phyloP scores from a whole-genome alignment of 306 rosid genomes.

The Heteromeles arbutifolia region DNA sequence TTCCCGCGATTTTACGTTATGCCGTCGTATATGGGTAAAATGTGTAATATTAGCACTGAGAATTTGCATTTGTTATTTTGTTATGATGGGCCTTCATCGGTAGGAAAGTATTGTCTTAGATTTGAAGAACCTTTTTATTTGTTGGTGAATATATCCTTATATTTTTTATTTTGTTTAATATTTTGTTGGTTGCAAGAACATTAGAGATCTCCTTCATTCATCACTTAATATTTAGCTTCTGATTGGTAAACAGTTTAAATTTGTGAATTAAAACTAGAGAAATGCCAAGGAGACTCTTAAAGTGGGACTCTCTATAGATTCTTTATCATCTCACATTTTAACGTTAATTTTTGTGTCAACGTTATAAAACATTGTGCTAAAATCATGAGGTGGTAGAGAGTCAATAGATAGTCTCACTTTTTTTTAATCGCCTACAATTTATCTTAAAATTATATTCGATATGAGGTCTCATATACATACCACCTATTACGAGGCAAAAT shows the following conservation, averaged over 20 bases:
- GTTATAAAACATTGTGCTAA: too few species aligned
- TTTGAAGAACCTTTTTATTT: background rate
- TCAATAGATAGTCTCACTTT: too few species aligned
- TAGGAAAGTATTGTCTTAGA: background rate
- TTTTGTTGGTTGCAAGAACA: background rate
- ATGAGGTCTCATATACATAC: background rate
- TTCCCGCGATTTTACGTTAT: background rate
- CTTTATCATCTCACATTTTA: accelerated
- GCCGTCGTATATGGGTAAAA: background rate
- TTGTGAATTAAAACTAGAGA: background rate
- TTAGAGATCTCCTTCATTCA: background rate
- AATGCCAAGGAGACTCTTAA: too few species aligned
- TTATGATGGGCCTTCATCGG: background rate
- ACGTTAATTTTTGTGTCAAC: too few species aligned
- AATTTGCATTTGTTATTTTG: too few species aligned
- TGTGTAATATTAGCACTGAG: background rate
- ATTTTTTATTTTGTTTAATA: background rate
- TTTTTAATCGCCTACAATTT: too few species aligned
- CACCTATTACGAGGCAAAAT: too few species aligned
- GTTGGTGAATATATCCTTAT: constrained; percentile 2
- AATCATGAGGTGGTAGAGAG: too few species aligned
- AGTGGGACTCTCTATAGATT: too few species aligned
- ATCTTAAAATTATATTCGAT: background rate
- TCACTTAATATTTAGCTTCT: background rate
- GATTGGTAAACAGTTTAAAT: background rate